Percentiles rank a stretch among this genome's conserved stretches.
phyloP scores from a whole-genome alignment of 495 filamentous ascomycete species.

The Recurvomyces mirabilis region DNA sequence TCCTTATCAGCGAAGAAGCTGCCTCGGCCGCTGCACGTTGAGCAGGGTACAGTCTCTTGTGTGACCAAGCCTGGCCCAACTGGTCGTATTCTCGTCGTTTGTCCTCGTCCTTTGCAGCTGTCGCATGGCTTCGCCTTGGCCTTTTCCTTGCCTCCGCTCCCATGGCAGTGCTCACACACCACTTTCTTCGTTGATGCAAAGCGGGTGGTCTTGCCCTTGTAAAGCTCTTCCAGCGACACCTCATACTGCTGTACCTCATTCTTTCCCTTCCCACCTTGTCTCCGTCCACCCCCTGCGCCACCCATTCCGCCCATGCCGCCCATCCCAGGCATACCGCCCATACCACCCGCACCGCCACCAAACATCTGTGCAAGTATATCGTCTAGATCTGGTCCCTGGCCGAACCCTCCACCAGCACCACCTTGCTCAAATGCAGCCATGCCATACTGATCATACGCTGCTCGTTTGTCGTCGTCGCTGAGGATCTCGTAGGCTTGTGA shows the following conservation, averaged over 20 bases:
- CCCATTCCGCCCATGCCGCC: slow-evolving; percentile 53
- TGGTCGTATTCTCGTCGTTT: slow-evolving; percentile 57
- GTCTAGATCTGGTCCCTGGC: slow-evolving; percentile 66
- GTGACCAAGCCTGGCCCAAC: slow-evolving; percentile 76
- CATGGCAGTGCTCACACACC: slow-evolving; percentile 76
- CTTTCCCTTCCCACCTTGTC: slow-evolving; percentile 46
- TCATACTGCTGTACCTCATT: slow-evolving; percentile 85
- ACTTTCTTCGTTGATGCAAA: slow-evolving; percentile 89
- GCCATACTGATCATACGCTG: slow-evolving; percentile 84
- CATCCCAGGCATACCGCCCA: slow-evolving; percentile 49
- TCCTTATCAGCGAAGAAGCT: slow-evolving; percentile 86
- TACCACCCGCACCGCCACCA: slow-evolving; percentile 44
- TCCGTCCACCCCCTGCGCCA: slow-evolving; percentile 41
- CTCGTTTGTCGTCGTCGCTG: slow-evolving; percentile 84
- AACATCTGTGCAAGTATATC: slow-evolving; percentile 94
- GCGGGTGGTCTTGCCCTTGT: slow-evolving; percentile 96
- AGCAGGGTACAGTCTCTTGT: slow-evolving; percentile 59
- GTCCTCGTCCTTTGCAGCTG: slow-evolving; percentile 63
- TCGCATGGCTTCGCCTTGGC: slow-evolving; percentile 77
- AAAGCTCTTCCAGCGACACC: slow-evolving; percentile 82
- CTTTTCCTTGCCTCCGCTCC: slow-evolving; percentile 82
- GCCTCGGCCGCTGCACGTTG: slow-evolving; percentile 68
- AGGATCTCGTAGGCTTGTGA: slow-evolving; percentile 96
- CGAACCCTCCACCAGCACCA: slow-evolving; percentile 35
- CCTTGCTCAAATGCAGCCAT: slow-evolving; percentile 82